Evolutionary conservation across 2,329 filamentous ascomycete species (phyloP).

Genomic region (Rhinocladiella mackenziei): DNA sequence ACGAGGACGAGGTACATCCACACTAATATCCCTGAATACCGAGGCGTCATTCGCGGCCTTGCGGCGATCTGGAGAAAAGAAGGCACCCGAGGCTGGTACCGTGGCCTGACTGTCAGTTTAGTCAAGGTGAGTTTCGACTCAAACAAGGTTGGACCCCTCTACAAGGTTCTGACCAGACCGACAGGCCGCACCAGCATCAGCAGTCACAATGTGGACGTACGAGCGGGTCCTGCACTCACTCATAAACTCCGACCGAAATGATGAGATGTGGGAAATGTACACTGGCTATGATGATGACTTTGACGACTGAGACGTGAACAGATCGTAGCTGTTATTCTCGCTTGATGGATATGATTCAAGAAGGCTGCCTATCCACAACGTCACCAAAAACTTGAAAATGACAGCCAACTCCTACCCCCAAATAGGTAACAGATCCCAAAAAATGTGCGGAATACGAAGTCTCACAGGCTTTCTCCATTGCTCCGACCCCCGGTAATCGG

Average conservation of each 20-base stretch:
- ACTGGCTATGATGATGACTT: constrained; percentile 26
- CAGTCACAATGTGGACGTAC: constrained; percentile 93
- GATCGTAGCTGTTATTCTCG: constrained; percentile 4
- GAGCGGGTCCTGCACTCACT: constrained; percentile 67
- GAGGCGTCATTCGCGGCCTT: constrained; percentile 62
- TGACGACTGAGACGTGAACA: constrained; percentile 26
- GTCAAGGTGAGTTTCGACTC: constrained; percentile 59
- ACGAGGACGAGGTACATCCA: constrained; percentile 75
- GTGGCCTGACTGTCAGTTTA: constrained; percentile 81
- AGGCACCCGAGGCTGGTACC: constrained; percentile 75
- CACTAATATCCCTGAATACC: constrained; percentile 82
- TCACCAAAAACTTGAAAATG: too few relatives aligned
- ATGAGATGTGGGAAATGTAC: constrained; percentile 30
- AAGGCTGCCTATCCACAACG: too few relatives aligned
- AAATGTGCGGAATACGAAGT: too few relatives aligned
- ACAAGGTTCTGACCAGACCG: not conserved
- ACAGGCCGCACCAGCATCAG: constrained; percentile 73
- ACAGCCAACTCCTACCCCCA: too few relatives aligned
- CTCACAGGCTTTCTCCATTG: too few relatives aligned
- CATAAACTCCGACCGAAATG: constrained; percentile 35
- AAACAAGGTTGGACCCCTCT: not conserved
- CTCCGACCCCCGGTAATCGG: too few relatives aligned
- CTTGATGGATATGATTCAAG: too few relatives aligned
- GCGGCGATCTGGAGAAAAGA: constrained; percentile 65
- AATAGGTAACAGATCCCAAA: too few relatives aligned